A percentile compares a stretch with the other conserved stretches of the same genome.
Conservation (phyloP, 257 asterid genomes). For the Solanum chilense region DNA sequence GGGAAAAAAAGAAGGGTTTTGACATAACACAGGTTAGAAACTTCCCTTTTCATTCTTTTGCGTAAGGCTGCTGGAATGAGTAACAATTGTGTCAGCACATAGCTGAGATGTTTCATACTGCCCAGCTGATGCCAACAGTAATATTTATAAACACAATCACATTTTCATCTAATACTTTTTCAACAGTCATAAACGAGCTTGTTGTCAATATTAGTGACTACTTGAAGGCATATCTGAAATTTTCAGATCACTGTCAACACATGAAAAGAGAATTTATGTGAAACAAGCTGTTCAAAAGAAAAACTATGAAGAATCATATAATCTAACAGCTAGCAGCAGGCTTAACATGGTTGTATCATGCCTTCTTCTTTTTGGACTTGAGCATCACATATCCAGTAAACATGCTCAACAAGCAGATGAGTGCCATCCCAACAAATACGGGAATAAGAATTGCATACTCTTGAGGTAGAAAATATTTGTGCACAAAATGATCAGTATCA, state of each 20-base stretch:
- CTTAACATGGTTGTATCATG: conserved; percentile 16
- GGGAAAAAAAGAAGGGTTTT: neutral
- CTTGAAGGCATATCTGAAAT: neutral
- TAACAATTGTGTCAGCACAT: neutral
- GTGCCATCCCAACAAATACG: conserved; percentile 53
- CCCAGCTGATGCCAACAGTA: neutral
- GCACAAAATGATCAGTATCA: conserved; percentile 80
- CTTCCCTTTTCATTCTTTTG: neutral
- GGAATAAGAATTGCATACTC: conserved; percentile 67
- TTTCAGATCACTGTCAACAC: neutral
- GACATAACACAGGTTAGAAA: neutral
- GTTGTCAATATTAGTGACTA: neutral
- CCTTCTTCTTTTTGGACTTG: conserved; percentile 63
- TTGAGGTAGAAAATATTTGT: conserved; percentile 85
- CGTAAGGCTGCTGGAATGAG: neutral
- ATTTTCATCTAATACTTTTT: neutral
- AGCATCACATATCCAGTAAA: conserved; percentile 83
- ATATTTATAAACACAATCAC: neutral
- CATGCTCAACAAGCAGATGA: conserved; percentile 52
- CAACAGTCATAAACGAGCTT: neutral
- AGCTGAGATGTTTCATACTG: neutral
- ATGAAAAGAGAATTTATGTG: neutral
- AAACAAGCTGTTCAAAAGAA: neutral
- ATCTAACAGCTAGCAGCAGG: neutral
- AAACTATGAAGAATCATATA: neutral